phyloP scores from a whole-genome alignment of 371 early-diverging fungal species.

The Blastocladiella emersonii region DNA sequence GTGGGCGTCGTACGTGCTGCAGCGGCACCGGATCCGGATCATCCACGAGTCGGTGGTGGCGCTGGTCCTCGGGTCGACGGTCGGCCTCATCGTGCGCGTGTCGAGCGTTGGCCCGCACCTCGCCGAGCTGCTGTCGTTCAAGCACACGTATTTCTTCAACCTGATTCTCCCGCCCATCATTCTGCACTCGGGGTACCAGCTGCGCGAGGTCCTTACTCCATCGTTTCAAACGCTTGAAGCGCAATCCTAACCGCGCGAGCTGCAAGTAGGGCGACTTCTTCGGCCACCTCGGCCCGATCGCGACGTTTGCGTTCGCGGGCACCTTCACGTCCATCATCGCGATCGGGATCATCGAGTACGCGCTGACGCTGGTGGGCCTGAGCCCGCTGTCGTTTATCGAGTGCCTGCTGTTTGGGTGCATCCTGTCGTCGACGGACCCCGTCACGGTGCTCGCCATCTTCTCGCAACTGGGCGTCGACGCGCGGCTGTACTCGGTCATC shows the following conservation, averaged over 20 bases:
- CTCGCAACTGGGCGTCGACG: constrained; percentile 78
- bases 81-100: constrained; percentile 69
- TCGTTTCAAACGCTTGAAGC: neutral
- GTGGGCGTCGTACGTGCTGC: constrained; percentile 70
- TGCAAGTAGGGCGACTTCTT: constrained; percentile 55
- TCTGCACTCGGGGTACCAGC: constrained; percentile 82
- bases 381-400: constrained; percentile 67
- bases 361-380: constrained; percentile 53
- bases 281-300: constrained; percentile 69
- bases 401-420: constrained; percentile 79
- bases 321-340: constrained; percentile 78
- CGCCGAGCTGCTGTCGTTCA: constrained; percentile 75
- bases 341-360: constrained; percentile 58
- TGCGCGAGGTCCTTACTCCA: constrained; percentile 48
- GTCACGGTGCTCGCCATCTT: constrained; percentile 89
- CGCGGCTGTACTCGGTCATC: constrained; percentile 79
- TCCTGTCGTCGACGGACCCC: constrained; percentile 90
- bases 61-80: constrained; percentile 50
- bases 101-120: constrained; percentile 46
- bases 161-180: constrained; percentile 90
- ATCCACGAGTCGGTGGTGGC: constrained; percentile 66
- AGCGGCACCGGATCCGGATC: constrained; percentile 61
- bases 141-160: constrained; percentile 85
- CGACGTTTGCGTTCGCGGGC: constrained; percentile 82
- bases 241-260: too few relatives aligned